phyloP scores from a whole-genome alignment of 2,329 filamentous ascomycete species.

The Mycosphaerella sp. region DNA sequence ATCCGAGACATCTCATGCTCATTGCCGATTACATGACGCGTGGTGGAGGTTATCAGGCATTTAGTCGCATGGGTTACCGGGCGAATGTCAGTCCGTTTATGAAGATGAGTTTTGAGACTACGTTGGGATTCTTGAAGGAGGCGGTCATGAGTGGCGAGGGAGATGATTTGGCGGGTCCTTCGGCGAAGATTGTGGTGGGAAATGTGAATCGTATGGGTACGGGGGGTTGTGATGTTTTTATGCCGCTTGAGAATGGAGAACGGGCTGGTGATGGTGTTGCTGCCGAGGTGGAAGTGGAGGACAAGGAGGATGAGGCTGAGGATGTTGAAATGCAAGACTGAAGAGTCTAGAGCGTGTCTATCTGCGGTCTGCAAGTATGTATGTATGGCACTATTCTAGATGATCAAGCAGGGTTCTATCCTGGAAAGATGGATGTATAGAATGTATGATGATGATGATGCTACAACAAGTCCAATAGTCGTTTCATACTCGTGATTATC shows the following conservation, averaged over 20 bases:
- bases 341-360: neutral
- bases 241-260: conserved; percentile 26
- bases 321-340: conserved; percentile 25
- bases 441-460: too few relatives aligned
- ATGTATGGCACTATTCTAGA: too few relatives aligned
- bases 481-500: too few relatives aligned
- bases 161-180: conserved; percentile 81
- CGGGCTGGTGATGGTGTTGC: conserved; percentile 7
- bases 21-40: conserved; percentile 99
- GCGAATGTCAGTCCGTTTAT: conserved; percentile 85
- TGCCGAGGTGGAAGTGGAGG: conserved; percentile 9
- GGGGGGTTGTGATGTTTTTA: conserved; percentile 82
- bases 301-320: conserved; percentile 5
- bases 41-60: conserved; percentile 79
- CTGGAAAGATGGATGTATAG: too few relatives aligned
- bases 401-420: too few relatives aligned
- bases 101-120: conserved; percentile 99
- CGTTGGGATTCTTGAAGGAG: conserved; percentile 85
- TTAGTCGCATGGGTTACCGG: conserved; percentile 83
- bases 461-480: too few relatives aligned
- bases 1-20: conserved; percentile 85
- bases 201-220: conserved; percentile 78
- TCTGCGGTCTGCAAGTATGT: too few relatives aligned
- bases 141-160: conserved; percentile 84
- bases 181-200: conserved; percentile 81